Base-by-base conservation (phyloP, 1,284 basidiomycete species). In the Microbotryum silenes-acaulis region DNA sequence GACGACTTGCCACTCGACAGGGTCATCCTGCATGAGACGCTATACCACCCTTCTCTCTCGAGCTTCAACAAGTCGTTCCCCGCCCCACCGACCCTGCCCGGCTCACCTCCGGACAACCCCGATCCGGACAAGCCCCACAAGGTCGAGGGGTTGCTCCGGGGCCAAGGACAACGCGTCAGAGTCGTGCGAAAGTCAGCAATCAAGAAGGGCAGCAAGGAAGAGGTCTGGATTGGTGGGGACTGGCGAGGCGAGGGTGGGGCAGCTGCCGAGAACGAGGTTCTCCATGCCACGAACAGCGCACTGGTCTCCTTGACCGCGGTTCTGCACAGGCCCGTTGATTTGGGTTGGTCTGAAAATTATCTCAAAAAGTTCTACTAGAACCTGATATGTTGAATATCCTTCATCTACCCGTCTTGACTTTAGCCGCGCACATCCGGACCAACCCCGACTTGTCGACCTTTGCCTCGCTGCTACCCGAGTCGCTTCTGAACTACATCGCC, bases 101-200 rank as follows among this genome's bases (percentile, higher is more conserved):
- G 67, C 6, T 63, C 67, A 7, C 55, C 56, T n/a, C 65, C 62
- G 4, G 65, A 69, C 46, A 47, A 64, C 9, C 51, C 47, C 4
- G 58, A 60, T 27, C 70, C 74, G 6, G 63, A 63, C 7, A 57
- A 66, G 23, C 74, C 74, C 0, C 65, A 72, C 23, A 68, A 69
- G 21, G 77, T 76, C 1, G 75, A 78, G 16, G 91, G 91, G 6
- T 81, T 89, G 14, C 81, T 98, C 12, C 89, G 88, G 16, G 81
- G 83, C 23, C 80, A 88, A 61, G 85, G 92, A 4, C 94, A 98
- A 78, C 81, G 86, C 51, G 76, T 98, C 52, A 81, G 92, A 48
- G 75, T 81, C 54, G 76, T 78, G 63, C 77, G 59, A 61, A 71
- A 37, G 81, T 82, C 12, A 46, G n/a, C 47, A 31, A 31, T 9